phyloP scores from a whole-genome alignment of 1,284 basidiomycete species.

The Irpex rosettiformis region DNA sequence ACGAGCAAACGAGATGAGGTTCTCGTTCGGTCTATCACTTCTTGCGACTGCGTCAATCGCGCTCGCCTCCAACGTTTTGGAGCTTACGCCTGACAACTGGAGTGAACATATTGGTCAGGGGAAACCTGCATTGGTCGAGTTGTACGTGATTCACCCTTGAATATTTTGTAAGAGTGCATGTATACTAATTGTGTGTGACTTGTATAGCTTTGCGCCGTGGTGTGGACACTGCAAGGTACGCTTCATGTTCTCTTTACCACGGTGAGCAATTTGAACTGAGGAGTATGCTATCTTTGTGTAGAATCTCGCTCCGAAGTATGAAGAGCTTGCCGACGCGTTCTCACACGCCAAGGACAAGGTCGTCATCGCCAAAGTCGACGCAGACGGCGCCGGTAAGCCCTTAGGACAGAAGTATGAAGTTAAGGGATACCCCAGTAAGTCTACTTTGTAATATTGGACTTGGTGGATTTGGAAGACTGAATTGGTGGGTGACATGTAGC shows the following conservation, averaged over 20 bases:
- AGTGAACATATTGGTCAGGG: conserved; percentile 72
- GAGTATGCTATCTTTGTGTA: conserved; percentile 33
- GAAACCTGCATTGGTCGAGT: conserved; percentile 84
- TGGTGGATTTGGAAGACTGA: no score
- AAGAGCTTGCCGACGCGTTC: conserved; percentile 87
- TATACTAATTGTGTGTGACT: background rate
- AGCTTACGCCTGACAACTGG: conserved; percentile 76
- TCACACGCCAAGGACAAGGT: conserved; percentile 77
- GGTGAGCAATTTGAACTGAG: background rate
- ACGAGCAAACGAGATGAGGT: conserved; percentile 47
- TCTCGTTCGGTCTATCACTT: conserved; percentile 46
- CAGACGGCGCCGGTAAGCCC: conserved; percentile 79
- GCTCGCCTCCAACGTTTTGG: conserved; percentile 78
- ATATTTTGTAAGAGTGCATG: background rate
- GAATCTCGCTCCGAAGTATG: conserved; percentile 86
- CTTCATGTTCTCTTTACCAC: background rate
- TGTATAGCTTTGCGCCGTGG: conserved; percentile 74
- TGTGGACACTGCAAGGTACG: conserved; percentile 83
- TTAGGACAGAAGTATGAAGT: conserved; percentile 76
- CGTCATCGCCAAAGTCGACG: conserved; percentile 90
- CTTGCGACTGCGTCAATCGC: conserved; percentile 46
- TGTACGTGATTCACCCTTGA: conserved; percentile 51
- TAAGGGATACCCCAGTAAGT: conserved; percentile 83
- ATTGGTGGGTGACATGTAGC: no score
- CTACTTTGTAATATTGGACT: no score